Conservation (phyloP, 495 filamentous ascomycete genomes). For the Penicillium subrubescens region DNA sequence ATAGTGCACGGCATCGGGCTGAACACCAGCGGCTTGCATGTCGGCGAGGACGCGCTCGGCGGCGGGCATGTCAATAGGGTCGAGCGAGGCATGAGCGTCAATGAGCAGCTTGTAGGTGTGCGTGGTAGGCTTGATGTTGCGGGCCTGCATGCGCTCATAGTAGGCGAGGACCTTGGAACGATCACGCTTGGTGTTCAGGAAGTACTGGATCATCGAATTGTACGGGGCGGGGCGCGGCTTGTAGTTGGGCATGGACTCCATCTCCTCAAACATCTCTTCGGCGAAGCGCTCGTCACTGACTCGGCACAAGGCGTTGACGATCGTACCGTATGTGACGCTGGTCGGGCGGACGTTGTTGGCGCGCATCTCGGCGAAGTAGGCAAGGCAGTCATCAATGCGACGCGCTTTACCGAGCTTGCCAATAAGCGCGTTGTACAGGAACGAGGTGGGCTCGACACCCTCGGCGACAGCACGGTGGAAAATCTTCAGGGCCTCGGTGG, state of each 20-base stretch:
- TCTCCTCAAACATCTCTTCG: slow-evolving; percentile 97
- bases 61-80: slow-evolving; percentile 86
- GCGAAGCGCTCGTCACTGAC: slow-evolving; percentile 97
- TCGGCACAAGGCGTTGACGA: slow-evolving; percentile 96
- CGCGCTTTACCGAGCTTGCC: slow-evolving; percentile 97
- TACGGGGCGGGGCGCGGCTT: slow-evolving; percentile 95
- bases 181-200: slow-evolving; percentile 95
- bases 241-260: slow-evolving; percentile 99
- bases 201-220: slow-evolving; percentile 99
- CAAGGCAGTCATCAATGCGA: slow-evolving; percentile 95
- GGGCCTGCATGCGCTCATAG: slow-evolving; percentile 88
- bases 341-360: slow-evolving; percentile 89
- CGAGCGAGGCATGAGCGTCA: slow-evolving; percentile 91
- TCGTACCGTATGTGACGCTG: slow-evolving; percentile 95
- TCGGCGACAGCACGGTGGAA: slow-evolving; percentile 93
- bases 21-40: slow-evolving; percentile 72
- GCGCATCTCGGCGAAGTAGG: slow-evolving; percentile 98
- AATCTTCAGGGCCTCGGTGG: slow-evolving; percentile 93
- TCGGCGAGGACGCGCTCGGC: slow-evolving; percentile 82
- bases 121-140: slow-evolving; percentile 84
- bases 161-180: slow-evolving; percentile 92
- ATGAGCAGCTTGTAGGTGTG: slow-evolving; percentile 98
- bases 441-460: slow-evolving; percentile 91
- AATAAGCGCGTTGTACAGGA: slow-evolving; percentile 97
- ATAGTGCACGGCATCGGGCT: slow-evolving; percentile 91